Evolutionary conservation across 768 basidiomycete genomes (phyloP), one percentile per base, ranked within the genome.

Genomic region (Russula griseocarnosa): DNA sequence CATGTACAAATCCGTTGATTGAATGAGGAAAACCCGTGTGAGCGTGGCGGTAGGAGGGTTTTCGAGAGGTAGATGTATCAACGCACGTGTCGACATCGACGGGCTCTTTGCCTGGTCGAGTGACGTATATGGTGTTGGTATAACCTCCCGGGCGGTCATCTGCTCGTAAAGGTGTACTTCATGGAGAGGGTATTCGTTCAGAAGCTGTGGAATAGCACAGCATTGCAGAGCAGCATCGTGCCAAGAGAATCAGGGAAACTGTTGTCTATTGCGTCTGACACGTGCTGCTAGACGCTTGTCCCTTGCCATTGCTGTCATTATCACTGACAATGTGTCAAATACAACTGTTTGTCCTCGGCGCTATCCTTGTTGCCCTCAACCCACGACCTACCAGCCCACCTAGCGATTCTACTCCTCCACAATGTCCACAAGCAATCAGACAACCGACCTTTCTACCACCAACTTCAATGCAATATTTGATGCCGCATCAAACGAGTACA

Each of bases 111-210:
- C 75, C 77, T 44, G 74, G 75, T 5, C 77, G 76, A 18, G 70
- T 71, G 71, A n/a, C n/a, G n/a, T n/a, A n/a, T n/a, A n/a, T n/a
- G n/a, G n/a, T n/a, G n/a, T n/a, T n/a, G n/a, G n/a, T n/a, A n/a
- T n/a, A n/a, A n/a, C n/a, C n/a, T n/a, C n/a, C n/a, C n/a, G 85
- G 82, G 51, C 86, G 80, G 54, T 73, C 72, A 55, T 86, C 86
- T 3, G 86, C 79, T 93, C 88, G 69, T 83, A 91, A 8, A 91
- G 75, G 66, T 91, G 86, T 11, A 90, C 88, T 71, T 86, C 83
- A 69, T 90, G 86, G 57, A 85, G 82, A 55, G 85, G 87, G 70
- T 85, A 76, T 69, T 90, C 86, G 67, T 91, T 90, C 63, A 92
- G 76, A 18, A 87, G n/a, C n/a, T 86, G 58, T 38, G 9, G n/a